Percentiles rank a stretch among this genome's conserved stretches.
phyloP scores from a whole-genome alignment of 805 yeast genomes.

The Candida parachauliodes region DNA sequence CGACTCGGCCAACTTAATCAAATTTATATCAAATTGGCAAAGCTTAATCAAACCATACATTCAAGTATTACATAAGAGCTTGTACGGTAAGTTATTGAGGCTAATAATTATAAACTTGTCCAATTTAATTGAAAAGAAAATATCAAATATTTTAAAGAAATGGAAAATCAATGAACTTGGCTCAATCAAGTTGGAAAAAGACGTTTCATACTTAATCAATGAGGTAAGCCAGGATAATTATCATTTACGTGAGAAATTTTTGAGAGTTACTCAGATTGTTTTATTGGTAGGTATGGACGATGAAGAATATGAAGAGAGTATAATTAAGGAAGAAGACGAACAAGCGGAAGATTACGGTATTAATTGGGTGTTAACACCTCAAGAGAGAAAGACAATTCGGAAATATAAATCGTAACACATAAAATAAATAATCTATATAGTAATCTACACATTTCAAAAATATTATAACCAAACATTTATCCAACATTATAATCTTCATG shows the following conservation, averaged over 20 bases:
- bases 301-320: constrained; percentile 32
- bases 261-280: constrained; percentile 79
- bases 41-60: constrained; percentile 61
- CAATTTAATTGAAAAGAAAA: constrained; percentile 55
- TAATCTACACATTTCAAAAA: too few relatives aligned
- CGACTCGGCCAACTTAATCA: constrained; percentile 33
- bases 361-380: constrained; percentile 75
- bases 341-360: constrained; percentile 30
- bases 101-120: constrained; percentile 55
- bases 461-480: too few relatives aligned
- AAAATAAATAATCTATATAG: too few relatives aligned
- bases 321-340: constrained; percentile 27
- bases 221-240: constrained; percentile 72
- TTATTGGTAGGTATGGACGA: constrained; percentile 81
- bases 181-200: constrained; percentile 77
- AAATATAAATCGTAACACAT: constrained; percentile 51
- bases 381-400: constrained; percentile 65
- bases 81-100: constrained; percentile 47
- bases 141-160: constrained; percentile 62
- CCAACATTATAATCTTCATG: too few relatives aligned
- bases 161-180: constrained; percentile 72
- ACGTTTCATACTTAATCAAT: constrained; percentile 67
- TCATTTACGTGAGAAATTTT: constrained; percentile 70
- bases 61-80: constrained; percentile 48
- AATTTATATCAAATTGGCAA: constrained; percentile 65